Evolutionary conservation across 768 basidiomycete species (phyloP), one percentile per base, ranked within the genome.

Genomic region (Pulveroboletus sp.): DNA sequence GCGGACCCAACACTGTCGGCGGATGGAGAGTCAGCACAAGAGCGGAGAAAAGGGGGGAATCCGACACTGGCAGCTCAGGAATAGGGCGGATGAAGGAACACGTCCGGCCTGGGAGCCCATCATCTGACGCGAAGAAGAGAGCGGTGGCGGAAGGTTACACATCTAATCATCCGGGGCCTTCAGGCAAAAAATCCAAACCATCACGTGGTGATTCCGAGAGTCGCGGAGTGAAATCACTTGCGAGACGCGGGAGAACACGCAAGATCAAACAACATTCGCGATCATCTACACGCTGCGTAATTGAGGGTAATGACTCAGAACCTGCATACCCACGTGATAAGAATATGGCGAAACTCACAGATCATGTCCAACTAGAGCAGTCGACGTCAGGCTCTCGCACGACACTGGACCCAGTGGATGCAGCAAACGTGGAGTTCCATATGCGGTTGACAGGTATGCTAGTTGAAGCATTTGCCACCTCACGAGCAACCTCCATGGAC

Each of bases 401-500:
- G 15, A 30, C 27, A 9, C 46, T 47, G 18, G 49, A 33, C 15
- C 24, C 51, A 7, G 39, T 59, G 14, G 47, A 67, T 37, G 46
- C 67, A 11, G 40, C 28, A 24, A 38, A 56, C n/a, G 43, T n/a
- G 1, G 58, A 59, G 36, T 59, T 58, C 9, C 72, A 74, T 51
- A 58, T 61, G 0, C 81, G 83, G 56, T 63, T 85, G 21, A 76
- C 75, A 43, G 86, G 86, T 3, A 76, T 87, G 77, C 67, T 88
- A 2, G 78, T 88, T 55, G 84, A 87, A 69, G 76, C 76, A 33
- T 74, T 89, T 65, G 86, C 84, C 11, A 76, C 78, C n/a, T 83
- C 85, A 4, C 80, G 86, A 18, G 84, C 85, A 17, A 84, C 84
- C 1, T 81, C 81, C 17, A 69, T 86, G 54, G 73, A 84, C 17